A percentile compares a stretch with the other conserved stretches of the same genome.
phyloP scores from a whole-genome alignment of 1,284 basidiomycete genomes.

The Anthracocystis walkeri region DNA sequence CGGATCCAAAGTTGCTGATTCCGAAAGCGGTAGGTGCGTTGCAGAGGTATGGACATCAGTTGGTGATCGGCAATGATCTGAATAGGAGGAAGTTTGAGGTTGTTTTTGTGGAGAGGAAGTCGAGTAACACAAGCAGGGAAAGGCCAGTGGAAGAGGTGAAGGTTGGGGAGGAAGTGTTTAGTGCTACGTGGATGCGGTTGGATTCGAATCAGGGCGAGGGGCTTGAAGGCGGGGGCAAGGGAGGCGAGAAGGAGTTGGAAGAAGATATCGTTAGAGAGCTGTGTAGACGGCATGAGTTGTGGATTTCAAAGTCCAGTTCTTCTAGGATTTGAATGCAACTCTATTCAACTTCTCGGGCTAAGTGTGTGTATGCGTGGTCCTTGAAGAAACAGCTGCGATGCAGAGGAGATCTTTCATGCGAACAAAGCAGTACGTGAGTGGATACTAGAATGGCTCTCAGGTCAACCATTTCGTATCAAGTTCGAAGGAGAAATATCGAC shows the following conservation, averaged over 20 bases:
- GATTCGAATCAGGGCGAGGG: conserved; percentile 1
- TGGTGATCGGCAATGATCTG: conserved; percentile 95
- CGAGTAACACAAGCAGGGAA: not conserved
- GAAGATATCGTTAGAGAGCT: conserved; percentile 87
- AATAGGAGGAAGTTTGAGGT: conserved; percentile 90
- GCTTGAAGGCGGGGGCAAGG: conserved; percentile 53
- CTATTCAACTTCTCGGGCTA: not conserved
- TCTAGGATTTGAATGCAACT: conserved; percentile 10
- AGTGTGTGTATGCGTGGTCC: too few relatives aligned
- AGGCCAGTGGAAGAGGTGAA: conserved; percentile 5
- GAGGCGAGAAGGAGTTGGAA: conserved; percentile 78
- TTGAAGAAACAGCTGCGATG: too few relatives aligned
- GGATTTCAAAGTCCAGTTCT: conserved; percentile 72
- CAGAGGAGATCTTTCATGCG: too few relatives aligned
- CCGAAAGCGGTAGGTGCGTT: conserved; percentile 90
- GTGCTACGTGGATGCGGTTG: conserved; percentile 82
- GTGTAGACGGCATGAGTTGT: conserved; percentile 78
- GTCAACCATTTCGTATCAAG: too few relatives aligned
- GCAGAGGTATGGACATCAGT: conserved; percentile 93
- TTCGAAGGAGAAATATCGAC: too few relatives aligned
- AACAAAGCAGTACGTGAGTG: too few relatives aligned
- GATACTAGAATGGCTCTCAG: too few relatives aligned
- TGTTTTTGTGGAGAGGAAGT: conserved; percentile 78
- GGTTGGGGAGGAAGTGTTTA: conserved; percentile 70
- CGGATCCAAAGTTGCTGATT: conserved; percentile 83